phyloP scores from a whole-genome alignment of 2,329 filamentous ascomycete genomes.

The Gaeumannomyces sp. region DNA sequence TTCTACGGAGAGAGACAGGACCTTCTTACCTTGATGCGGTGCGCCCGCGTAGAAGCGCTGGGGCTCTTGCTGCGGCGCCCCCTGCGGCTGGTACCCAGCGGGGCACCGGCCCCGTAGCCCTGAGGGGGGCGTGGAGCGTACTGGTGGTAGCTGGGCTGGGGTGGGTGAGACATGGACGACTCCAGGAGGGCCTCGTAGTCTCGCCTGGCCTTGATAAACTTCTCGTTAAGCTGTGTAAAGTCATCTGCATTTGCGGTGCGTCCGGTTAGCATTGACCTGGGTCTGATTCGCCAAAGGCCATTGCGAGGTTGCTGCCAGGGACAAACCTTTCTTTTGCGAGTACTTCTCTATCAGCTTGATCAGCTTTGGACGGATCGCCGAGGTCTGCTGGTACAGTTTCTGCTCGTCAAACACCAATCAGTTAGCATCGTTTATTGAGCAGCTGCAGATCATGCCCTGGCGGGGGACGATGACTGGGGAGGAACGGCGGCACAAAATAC shows the following conservation, averaged over 20 bases:
- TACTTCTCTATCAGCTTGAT: slow-evolving; percentile 99
- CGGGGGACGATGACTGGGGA: not conserved
- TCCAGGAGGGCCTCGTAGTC: slow-evolving; percentile 97
- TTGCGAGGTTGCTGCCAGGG: not conserved
- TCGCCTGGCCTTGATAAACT: slow-evolving; percentile 96
- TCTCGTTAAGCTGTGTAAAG: slow-evolving; percentile 97
- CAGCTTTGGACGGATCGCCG: slow-evolving; percentile 90
- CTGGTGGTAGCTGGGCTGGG: slow-evolving; percentile 70
- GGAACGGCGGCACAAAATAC: not conserved
- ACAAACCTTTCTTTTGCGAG: slow-evolving; percentile 93
- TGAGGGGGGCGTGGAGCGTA: slow-evolving; percentile 46
- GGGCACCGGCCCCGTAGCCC: slow-evolving; percentile 33
- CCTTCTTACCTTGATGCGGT: slow-evolving; percentile 37
- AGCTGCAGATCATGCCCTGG: too few relatives aligned
- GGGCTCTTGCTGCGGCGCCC: slow-evolving; percentile 50
- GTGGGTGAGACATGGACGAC: slow-evolving; percentile 92
- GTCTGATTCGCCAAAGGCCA: not conserved
- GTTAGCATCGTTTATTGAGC: slow-evolving; percentile 9
- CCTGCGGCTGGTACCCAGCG: slow-evolving; percentile 34
- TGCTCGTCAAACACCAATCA: slow-evolving; percentile 21
- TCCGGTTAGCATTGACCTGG: slow-evolving; percentile 18
- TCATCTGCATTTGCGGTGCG: slow-evolving; percentile 58
- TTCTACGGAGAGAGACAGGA: too few relatives aligned
- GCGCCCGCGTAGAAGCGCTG: slow-evolving; percentile 59
- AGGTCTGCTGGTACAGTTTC: slow-evolving; percentile 84